Conservation (phyloP, 345 rosid species). For the Camelina sativa region DNA sequence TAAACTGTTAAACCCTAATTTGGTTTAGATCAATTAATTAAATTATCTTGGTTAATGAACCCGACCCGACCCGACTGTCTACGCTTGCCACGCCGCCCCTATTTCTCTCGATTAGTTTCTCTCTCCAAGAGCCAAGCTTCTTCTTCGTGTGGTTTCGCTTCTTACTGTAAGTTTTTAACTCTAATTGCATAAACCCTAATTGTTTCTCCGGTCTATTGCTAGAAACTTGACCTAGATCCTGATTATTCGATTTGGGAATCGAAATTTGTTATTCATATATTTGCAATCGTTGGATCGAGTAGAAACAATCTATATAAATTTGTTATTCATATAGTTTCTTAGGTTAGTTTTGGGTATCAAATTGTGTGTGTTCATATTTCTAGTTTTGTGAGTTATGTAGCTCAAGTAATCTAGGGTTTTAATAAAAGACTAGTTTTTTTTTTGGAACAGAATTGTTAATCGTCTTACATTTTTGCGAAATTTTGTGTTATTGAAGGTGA, state of each 20-base stretch:
- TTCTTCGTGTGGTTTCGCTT: slow-evolving; percentile 12
- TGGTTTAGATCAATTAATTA: no score
- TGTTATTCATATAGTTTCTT: not conserved
- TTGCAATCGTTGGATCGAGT: not conserved
- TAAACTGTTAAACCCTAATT: no score
- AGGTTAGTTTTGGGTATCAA: not conserved
- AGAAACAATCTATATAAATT: no score
- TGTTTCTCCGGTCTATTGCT: not conserved
- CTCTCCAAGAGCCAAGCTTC: not conserved
- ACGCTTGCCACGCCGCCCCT: not conserved
- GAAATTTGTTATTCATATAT: not conserved
- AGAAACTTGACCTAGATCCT: not conserved
- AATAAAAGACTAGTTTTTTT: not conserved
- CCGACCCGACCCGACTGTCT: not conserved
- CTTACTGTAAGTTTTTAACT: slow-evolving; percentile 10
- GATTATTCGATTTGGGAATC: not conserved
- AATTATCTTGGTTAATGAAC: not conserved
- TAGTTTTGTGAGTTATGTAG: not conserved
- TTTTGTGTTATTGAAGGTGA: slow-evolving; percentile 18
- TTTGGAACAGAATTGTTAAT: slow-evolving; percentile 7
- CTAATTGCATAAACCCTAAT: slow-evolving; percentile 11
- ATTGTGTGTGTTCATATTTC: not conserved
- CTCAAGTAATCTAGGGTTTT: not conserved
- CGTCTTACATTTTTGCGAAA: not conserved
- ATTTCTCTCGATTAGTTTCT: not conserved